These are phyloP conservation scores for Penicillium simplicissimum DNA, from an alignment of 495 filamentous ascomycete genomes.

Conservation along the genomic window DNA sequence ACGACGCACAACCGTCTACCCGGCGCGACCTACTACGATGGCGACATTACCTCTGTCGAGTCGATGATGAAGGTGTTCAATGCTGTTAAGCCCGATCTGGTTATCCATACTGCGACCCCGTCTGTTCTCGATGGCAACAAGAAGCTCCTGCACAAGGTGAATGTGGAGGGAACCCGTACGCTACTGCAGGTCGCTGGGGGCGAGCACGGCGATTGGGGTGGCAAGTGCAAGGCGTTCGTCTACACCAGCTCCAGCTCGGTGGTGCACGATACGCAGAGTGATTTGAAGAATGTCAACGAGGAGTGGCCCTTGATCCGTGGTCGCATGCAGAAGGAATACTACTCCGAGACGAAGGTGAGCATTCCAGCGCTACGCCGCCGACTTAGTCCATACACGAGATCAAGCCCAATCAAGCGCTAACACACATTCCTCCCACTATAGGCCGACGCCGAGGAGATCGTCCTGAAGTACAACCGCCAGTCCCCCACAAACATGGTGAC, in stretches of 20 bases:
- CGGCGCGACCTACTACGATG: conserved; percentile 75
- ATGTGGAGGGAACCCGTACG: conserved; percentile 83
- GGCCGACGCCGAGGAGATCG: conserved; percentile 84
- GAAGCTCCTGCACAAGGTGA: conserved; percentile 66
- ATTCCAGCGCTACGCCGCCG: background rate
- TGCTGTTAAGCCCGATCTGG: conserved; percentile 74
- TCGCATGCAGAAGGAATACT: conserved; percentile 77
- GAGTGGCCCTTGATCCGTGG: conserved; percentile 76
- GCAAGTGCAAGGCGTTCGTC: conserved; percentile 83
- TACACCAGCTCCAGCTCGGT: conserved; percentile 92
- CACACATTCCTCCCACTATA: conserved; percentile 29
- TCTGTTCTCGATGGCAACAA: conserved; percentile 53
- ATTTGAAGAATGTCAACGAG: conserved; percentile 90
- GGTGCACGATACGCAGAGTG: conserved; percentile 74
- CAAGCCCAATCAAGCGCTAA: conserved; percentile 7
- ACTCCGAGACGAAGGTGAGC: conserved; percentile 80
- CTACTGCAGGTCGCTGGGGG: conserved; percentile 75
- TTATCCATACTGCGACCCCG: conserved; percentile 94
- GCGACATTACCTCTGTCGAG: conserved; percentile 78
- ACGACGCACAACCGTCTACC: conserved; percentile 73
- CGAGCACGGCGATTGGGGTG: conserved; percentile 54
- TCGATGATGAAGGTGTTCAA: conserved; percentile 66
- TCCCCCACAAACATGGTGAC: conserved; percentile 68
- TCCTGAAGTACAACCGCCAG: conserved; percentile 80
- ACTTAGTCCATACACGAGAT: background rate